Percentiles rank a stretch among this genome's conserved stretches.
These are phyloP conservation scores for Xanthoconium stramineum DNA, from an alignment of 768 basidiomycete species.

Conservation along the genomic window DNA sequence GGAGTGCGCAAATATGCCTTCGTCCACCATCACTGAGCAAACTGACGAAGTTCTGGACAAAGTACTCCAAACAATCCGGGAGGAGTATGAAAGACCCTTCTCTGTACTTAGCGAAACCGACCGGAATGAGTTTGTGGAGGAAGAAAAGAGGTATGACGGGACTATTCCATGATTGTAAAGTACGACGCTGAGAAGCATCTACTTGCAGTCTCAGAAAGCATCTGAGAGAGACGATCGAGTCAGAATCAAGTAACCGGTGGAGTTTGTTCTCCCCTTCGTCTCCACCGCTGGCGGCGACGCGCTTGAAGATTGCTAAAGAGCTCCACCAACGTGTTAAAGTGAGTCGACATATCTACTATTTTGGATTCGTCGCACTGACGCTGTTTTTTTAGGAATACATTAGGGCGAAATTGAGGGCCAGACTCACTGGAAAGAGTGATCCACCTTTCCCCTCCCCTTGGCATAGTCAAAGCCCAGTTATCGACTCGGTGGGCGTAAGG, in stretches of 20 bases:
- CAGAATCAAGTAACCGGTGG: background rate
- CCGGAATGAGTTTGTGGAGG: background rate
- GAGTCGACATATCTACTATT: background rate
- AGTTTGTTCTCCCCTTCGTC: background rate
- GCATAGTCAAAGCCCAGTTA: too few species aligned
- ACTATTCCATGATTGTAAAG: background rate
- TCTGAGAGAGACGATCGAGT: background rate
- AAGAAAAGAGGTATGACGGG: slow-evolving; percentile 4
- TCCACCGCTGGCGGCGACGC: slow-evolving; percentile 2
- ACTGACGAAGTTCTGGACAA: background rate
- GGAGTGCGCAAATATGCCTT: slow-evolving; percentile 4
- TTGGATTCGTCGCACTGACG: background rate
- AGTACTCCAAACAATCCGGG: background rate
- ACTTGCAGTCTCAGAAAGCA: slow-evolving; percentile 6
- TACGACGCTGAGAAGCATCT: background rate
- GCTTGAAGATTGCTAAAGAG: slow-evolving; percentile 1
- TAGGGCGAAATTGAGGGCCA: background rate
- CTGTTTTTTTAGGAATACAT: slow-evolving; percentile 7
- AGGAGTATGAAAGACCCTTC: background rate
- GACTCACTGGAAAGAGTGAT: background rate
- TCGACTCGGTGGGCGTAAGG: too few species aligned
- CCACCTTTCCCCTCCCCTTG: background rate
- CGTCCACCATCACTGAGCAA: background rate
- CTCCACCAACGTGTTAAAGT: slow-evolving; percentile 8
- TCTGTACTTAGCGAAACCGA: slow-evolving; percentile 6